Base-by-base conservation (phyloP, 2,329 filamentous ascomycete genomes). In the Tolypocladium cylindrosporum region DNA sequence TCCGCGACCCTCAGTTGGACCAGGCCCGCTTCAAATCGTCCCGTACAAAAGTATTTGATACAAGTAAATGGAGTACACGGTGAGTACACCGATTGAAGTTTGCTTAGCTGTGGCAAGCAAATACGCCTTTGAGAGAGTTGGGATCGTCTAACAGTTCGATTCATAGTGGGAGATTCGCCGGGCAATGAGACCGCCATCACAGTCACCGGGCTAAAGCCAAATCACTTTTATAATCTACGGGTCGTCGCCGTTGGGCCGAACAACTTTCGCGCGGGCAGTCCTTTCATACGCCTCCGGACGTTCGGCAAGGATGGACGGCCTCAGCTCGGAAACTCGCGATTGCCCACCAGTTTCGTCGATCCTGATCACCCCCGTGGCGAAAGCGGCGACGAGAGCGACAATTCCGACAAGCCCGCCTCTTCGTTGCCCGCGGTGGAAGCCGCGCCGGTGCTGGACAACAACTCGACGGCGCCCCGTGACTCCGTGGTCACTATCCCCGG, bases 1-100 rank as follows among this genome's bases (percentile, higher is more conserved):
- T 90, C 91, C 58, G 89, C 95, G 39, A 89, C 92, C 37, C 80
- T 99, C 50, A 91, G 92, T 71, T 99, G 94, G 94, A 90, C 91
- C 61, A 83, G 87, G 60, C 87, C 90, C 0, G 83, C 79, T 3
- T 72, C 75, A 50, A 83, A 81, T 61, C 80, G 83, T 43, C 81
- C 89, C 3, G 89, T 95, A 57, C 82, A 91, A 56, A 95, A 92
- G 74, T 94, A 96, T 69, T 82, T 93, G 52, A 90, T 99, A 56
- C 90, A 96, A 70, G 87, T 99, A 63, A 97, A 99, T 72, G 93
- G 93, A 48, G 87, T 93, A 50, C 90, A 91, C 75, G 90, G 90
- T 94, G 74, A 72, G 85, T 73, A 16, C 40, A 48, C 31, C 11
- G 11, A 2, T 27, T 19, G n/a, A 24, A 36, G 31, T 39, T 37